Base-by-base conservation (phyloP, 805 yeast genomes). In the Maudiozyma barnettii region DNA sequence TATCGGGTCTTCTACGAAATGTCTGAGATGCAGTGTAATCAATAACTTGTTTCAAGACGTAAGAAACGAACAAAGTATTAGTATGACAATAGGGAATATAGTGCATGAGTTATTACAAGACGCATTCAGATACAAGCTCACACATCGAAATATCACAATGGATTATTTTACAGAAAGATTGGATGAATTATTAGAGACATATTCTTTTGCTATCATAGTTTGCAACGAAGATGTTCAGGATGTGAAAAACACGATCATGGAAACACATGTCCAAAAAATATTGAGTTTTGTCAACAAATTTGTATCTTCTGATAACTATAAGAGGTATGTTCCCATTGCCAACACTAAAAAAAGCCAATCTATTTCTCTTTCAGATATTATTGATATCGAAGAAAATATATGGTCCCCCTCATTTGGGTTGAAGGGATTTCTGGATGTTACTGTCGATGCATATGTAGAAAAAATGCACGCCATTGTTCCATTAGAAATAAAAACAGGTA, bases 401-500 rank as follows among this genome's bases (percentile, higher is more conserved):
- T 81, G 95, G 88, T 87, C 97, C 0, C 95, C 97, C 0, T 75
- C 78, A 59, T 89, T 76, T 67, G 99, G 99, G 0, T 65, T 93
- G 8, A 78, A 87, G 54, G 99, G 99, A 0, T 78, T 82, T 55
- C 79, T 90, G 16, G 99, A 93, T 67, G 96, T 83, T 2, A 88
- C 96, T 0, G 73, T 88, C 1, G 84, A 83, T 54, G 83, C 84
- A 0, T 63, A 68, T 22, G 59, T 74, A 8, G 67, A 68, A 40
- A 70, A 70, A 5, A 58, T 61, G 13, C 52, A 54, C 1, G 75
- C 76, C n/a, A 73, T 88, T 12, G 74, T 80, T 1, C 98, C 97
- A 0, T 70, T 93, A 67, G 99, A 93, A 61, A 79, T 93, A 49
- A 93, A 93, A 60, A 88, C 98, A 0, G 96, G 98, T 0, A 71